Evolutionary conservation across 345 rosid species (phyloP).

Genomic region (Aurinia saxatilis): DNA sequence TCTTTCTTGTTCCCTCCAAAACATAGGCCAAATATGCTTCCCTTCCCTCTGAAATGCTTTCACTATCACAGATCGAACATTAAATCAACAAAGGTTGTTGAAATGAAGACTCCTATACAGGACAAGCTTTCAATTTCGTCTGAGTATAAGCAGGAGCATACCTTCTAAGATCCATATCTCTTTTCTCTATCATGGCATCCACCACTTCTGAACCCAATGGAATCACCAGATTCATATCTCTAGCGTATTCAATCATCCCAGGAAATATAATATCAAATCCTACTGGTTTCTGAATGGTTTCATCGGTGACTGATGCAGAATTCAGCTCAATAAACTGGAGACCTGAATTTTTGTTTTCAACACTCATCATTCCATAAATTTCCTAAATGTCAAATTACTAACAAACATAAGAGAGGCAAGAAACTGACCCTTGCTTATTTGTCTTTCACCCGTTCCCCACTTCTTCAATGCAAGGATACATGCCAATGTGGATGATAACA

Average conservation of each 20-base stretch:
- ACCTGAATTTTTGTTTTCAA: slow-evolving; percentile 36
- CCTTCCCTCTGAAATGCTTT: slow-evolving; percentile 38
- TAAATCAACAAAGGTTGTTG: neutral
- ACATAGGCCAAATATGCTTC: slow-evolving; percentile 54
- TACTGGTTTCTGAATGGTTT: slow-evolving; percentile 43
- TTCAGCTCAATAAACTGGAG: slow-evolving; percentile 59
- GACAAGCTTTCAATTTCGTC: neutral
- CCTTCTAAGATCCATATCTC: slow-evolving; percentile 58
- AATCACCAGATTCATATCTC: slow-evolving; percentile 48
- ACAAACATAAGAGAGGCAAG: neutral
- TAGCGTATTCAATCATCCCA: slow-evolving; percentile 72
- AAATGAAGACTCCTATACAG: neutral
- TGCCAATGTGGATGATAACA: slow-evolving; percentile 69
- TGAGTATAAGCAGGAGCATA: slow-evolving; percentile 15
- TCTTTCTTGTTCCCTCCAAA: slow-evolving; percentile 58
- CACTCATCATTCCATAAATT: neutral
- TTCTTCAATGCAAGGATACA: slow-evolving; percentile 66
- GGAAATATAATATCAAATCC: slow-evolving; percentile 84
- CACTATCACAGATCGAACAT: slow-evolving; percentile 20
- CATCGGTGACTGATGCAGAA: slow-evolving; percentile 50
- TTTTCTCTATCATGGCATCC: slow-evolving; percentile 40
- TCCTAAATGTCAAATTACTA: neutral
- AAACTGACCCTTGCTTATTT: slow-evolving; percentile 48
- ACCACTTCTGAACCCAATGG: slow-evolving; percentile 44
- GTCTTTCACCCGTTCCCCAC: slow-evolving; percentile 70